Base-by-base conservation (phyloP, 768 basidiomycete species). In the Hygrocybe coccinea region DNA sequence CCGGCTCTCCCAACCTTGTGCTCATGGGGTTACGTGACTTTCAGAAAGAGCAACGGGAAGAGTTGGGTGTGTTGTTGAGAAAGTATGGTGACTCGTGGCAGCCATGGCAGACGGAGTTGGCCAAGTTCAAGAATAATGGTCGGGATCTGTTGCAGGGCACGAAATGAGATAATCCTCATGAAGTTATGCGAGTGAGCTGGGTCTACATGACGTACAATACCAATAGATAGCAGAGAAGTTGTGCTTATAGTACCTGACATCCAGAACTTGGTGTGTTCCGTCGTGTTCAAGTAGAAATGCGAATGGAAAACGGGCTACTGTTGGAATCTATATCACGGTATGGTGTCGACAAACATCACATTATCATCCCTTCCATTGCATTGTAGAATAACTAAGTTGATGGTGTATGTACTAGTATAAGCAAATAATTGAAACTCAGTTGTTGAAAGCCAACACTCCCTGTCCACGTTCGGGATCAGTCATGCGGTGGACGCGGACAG, bases 11-110 rank as follows among this genome's bases (percentile, higher is more conserved):
- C n/a, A n/a, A n/a, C n/a, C 14, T 24, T n/a, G 51, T 54, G 44
- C 56, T 55, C 52, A 50, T 48, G 43, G 45, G 35, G 22, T 34
- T 55, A 11, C 9, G 5, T 29, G 8, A 12, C 52, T 63, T 25
- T 22, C 62, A 95, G 93, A 82, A 69, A 62, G 92, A 95, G 68
- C 93, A 97, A 68, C 76, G 88, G 51, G 82, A 83, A 54, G 95
- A 97, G 63, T 77, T 97, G 25, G 74, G 76, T 17, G 62, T 76
- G 34, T 74, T 97, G 21, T 63, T 97, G 57, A 82, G 76, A 70
- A 97, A 97, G 69, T 97, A 95, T 60, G 91, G 93, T 1, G 65
- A 82, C n/a, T 77, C 75, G 1, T 94, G 87, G 87, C 88, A 88
- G 62, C 91, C 90, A 8, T 97, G 92, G 91, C 77, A 74, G 66